These are phyloP conservation scores for Sclerotinia sclerotiorum DNA, from an alignment of 2,329 filamentous ascomycete genomes.

Conservation along the genomic window DNA sequence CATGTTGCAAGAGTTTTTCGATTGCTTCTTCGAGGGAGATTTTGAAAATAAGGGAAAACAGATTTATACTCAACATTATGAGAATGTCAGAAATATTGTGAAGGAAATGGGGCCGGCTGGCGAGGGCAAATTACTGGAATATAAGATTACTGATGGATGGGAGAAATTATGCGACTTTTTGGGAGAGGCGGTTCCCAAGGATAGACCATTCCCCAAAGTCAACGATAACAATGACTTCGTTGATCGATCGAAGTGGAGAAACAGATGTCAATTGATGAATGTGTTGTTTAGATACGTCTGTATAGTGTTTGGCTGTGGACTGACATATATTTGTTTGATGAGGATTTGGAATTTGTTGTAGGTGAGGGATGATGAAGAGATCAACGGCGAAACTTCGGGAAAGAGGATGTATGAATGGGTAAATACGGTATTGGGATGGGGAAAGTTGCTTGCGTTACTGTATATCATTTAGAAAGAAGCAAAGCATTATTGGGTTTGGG, in stretches of 20 bases:
- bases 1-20: constrained; percentile 22
- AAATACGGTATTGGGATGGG: background rate
- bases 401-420: background rate
- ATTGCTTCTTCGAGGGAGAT: constrained; percentile 13
- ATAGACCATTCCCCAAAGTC: constrained; percentile 13
- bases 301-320: background rate
- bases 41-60: constrained; percentile 20
- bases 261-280: constrained; percentile 20
- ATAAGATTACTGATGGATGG: constrained; percentile 29
- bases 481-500: background rate
- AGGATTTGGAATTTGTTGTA: constrained; percentile 20
- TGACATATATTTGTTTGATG: constrained; percentile 16
- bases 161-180: constrained; percentile 28
- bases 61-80: constrained; percentile 18
- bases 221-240: constrained; percentile 23
- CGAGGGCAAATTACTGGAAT: constrained; percentile 25
- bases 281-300: constrained; percentile 19
- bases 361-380: background rate
- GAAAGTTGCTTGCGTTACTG: background rate
- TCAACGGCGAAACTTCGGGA: background rate
- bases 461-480: too few relatives aligned
- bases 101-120: constrained; percentile 7
- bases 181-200: constrained; percentile 27
- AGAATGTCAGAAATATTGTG: constrained; percentile 10
- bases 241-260: constrained; percentile 21